Base-by-base conservation (phyloP, 805 yeast genomes). In the Lachancea nothofagi region DNA sequence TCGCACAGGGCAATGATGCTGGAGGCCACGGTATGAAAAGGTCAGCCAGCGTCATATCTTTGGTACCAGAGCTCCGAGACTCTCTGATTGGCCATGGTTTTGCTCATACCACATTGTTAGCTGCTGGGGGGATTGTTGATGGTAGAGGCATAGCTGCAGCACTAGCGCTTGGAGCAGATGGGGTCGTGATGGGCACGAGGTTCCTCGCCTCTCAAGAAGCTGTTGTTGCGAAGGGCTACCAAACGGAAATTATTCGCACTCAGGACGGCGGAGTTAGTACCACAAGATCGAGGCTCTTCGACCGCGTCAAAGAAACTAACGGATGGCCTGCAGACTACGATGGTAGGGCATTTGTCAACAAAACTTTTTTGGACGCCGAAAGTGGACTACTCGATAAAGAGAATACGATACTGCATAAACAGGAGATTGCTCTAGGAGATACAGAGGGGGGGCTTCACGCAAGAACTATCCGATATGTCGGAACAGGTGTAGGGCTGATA, bases 11-110 rank as follows among this genome's bases (percentile, higher is more conserved):
- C 5, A 25, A 25, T 14, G 28, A 25, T 25, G 28, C 28, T 25
- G 28, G 28, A n/a, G 28, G 28, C 14, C 28, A 25, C 28, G 28
- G 28, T n/a, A 25, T 25, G 28, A 25, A 25, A 25, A 25, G 28
- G 28, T 25, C 28, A 25, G 28, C 28, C 13, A 25, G 28, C 28
- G 28, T 25, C 14, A 25, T 25, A 25, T 25, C 28, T 14, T 7
- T 25, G 7, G 28, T 25, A 7, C 28, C 28, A 4, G 28, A 25
- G 13, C 28, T 25, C 28, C 28, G 28, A n/a, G 28, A 25, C 13
- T 25, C 28, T n/a, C 28, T 25, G 14, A 14, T n/a, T 14, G 28
- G 14, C 5, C 28, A 25, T 3, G 28, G 28, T 14, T 25, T 25
- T 7, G 7, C 5, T 7, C 28, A 7, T 14, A 25, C 28, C 28